phyloP scores from a whole-genome alignment of 225 moss, liverwort and hornwort genomes.

The Rhytidiadelphus loreus region DNA sequence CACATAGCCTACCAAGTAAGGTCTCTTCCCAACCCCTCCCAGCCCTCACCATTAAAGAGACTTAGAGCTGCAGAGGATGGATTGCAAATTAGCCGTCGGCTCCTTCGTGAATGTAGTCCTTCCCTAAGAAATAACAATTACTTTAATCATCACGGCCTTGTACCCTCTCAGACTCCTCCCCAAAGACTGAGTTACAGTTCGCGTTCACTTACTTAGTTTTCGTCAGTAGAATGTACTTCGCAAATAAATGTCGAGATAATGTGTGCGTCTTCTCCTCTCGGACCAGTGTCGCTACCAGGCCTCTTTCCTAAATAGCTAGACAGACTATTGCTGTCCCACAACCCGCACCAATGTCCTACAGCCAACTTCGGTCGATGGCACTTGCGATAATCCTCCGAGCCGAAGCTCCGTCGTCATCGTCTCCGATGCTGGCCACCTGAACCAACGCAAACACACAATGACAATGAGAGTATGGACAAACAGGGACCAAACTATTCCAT shows the following conservation, averaged over 20 bases:
- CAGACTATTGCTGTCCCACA: conserved; percentile 20
- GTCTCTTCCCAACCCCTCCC: not conserved
- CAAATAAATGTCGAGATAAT: not conserved
- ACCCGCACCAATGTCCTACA: conserved; percentile 22
- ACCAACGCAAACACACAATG: conserved; percentile 12
- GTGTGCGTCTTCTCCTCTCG: not conserved
- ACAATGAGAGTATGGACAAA: conserved; percentile 8
- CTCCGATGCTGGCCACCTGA: conserved; percentile 23
- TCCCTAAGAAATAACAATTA: not conserved
- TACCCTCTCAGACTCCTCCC: not conserved
- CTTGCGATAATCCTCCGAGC: not conserved
- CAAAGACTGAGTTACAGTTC: not conserved
- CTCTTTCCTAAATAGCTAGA: not conserved
- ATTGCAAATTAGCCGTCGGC: not conserved
- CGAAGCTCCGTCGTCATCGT: conserved; percentile 38
- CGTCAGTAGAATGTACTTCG: conserved; percentile 2
- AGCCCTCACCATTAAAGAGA: not conserved
- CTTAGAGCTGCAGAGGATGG: not conserved
- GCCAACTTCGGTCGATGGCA: conserved; percentile 10
- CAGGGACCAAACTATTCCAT: not conserved
- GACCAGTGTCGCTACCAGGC: not conserved
- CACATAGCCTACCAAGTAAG: not conserved
- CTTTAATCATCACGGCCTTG: not conserved
- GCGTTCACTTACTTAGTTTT: conserved; percentile 23
- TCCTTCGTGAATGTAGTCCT: not conserved